Percentiles rank a stretch among this genome's conserved stretches.
Evolutionary conservation across 2,329 filamentous ascomycete genomes (phyloP).

Genomic region (Shiraia sp.): DNA sequence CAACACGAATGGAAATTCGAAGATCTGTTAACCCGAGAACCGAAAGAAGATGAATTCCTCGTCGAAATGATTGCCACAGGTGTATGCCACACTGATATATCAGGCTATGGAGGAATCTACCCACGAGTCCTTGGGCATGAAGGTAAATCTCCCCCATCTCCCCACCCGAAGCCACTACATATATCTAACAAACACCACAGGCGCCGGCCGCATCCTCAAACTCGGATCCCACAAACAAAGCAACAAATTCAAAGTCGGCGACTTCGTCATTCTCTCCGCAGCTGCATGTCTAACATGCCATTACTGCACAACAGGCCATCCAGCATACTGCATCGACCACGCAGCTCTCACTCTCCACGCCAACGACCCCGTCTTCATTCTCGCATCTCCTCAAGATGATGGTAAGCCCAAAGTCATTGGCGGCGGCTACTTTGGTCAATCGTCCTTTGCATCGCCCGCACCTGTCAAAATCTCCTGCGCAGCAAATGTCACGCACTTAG

Average conservation of each 20-base stretch:
- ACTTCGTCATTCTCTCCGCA: constrained; percentile 56
- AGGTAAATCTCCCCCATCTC: constrained; percentile 24
- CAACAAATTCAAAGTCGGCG: constrained; percentile 47
- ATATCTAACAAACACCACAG: constrained; percentile 1
- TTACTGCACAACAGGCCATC: constrained; percentile 50
- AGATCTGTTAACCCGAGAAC: constrained; percentile 26
- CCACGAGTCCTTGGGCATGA: constrained; percentile 59
- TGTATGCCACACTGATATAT: constrained; percentile 59
- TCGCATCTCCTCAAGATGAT: too few relatives aligned
- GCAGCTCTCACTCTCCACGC: constrained; percentile 10
- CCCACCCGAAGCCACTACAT: neutral
- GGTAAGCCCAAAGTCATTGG: constrained; percentile 28
- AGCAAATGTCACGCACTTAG: constrained; percentile 49
- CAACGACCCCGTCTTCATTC: constrained; percentile 52
- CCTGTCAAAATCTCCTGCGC: constrained; percentile 48
- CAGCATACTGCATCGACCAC: constrained; percentile 55
- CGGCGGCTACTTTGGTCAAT: constrained; percentile 56
- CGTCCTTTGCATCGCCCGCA: constrained; percentile 47
- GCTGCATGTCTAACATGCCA: constrained; percentile 52
- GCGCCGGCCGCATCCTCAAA: constrained; percentile 55
- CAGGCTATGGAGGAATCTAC: constrained; percentile 39
- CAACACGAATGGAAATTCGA: constrained; percentile 19
- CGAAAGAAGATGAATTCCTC: constrained; percentile 54
- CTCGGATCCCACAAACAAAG: constrained; percentile 46
- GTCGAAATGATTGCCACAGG: constrained; percentile 59